Conservation (phyloP, 2,329 filamentous ascomycete species). For the Elsinoe perseae region DNA sequence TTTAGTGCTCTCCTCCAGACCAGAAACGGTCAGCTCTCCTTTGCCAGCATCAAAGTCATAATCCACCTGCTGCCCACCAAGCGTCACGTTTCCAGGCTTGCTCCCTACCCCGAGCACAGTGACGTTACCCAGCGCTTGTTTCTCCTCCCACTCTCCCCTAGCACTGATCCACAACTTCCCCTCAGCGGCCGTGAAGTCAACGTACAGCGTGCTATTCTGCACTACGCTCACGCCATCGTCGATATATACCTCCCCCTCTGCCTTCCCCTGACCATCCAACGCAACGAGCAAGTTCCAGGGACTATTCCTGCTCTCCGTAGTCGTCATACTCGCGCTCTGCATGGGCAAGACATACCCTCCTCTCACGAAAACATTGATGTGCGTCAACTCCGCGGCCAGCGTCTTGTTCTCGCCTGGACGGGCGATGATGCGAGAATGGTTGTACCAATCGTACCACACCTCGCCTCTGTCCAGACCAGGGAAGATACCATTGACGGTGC, state of each 20-base stretch:
- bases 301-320: slow-evolving; percentile 52
- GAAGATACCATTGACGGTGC: slow-evolving; percentile 59
- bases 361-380: slow-evolving; percentile 65
- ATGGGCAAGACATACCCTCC: slow-evolving; percentile 61
- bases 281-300: slow-evolving; percentile 62
- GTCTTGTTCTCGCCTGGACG: slow-evolving; percentile 50
- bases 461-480: slow-evolving; percentile 54
- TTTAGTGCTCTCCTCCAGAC: slow-evolving; percentile 42
- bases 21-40: slow-evolving; percentile 44
- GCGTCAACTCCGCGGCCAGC: slow-evolving; percentile 53
- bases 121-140: slow-evolving; percentile 53
- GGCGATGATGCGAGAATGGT: slow-evolving; percentile 48
- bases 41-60: slow-evolving; percentile 39
- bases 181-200: slow-evolving; percentile 44
- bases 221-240: slow-evolving; percentile 65
- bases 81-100: slow-evolving; percentile 37
- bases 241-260: slow-evolving; percentile 58
- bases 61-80: slow-evolving; percentile 45
- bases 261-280: slow-evolving; percentile 47
- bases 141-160: slow-evolving; percentile 48
- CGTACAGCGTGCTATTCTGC: slow-evolving; percentile 48
- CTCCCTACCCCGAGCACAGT: slow-evolving; percentile 52
- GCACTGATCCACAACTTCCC: slow-evolving; percentile 44
- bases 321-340: slow-evolving; percentile 62
- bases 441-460: slow-evolving; percentile 76